Base-by-base conservation (phyloP, 139 green algal genomes). In the Yamagishiella unicocca region DNA sequence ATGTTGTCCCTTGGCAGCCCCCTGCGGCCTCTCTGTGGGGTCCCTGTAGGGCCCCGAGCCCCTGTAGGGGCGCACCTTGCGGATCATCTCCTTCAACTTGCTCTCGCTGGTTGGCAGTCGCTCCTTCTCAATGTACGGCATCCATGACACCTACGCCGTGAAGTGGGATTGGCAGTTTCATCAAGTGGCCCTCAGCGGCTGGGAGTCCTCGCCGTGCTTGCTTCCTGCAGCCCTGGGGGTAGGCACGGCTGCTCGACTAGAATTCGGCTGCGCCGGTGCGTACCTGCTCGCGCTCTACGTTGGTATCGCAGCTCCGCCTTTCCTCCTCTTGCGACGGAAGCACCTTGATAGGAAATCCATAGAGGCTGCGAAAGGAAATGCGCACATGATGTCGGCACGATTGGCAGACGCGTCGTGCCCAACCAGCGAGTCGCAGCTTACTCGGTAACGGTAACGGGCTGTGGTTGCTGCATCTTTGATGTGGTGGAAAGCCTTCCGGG, bases 1-100 rank as follows among this genome's bases (percentile, higher is more conserved):
- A n/a, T n/a, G n/a, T n/a, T n/a, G n/a, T n/a, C n/a, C n/a, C n/a
- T n/a, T n/a, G n/a, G n/a, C n/a, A n/a, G n/a, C n/a, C n/a, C n/a
- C n/a, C n/a, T n/a, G n/a, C n/a, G n/a, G n/a, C n/a, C n/a, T n/a
- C n/a, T n/a, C n/a, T n/a, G n/a, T n/a, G n/a, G n/a, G n/a, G n/a
- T n/a, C n/a, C n/a, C n/a, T n/a, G n/a, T n/a, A n/a, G n/a, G n/a
- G n/a, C n/a, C n/a, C n/a, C n/a, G n/a, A n/a, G n/a, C 89, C 94
- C 94, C 87, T 93, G 85, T 40, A 40, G 64, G 64, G 6, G 25
- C 38, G 24, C 19, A 92, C 91, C 87, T 90, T 90, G n/a, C 91
- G 87, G 27, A 94, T 84, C 82, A 94, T 87, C 33, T 93, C 89
- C 64, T 94, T 94, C 14, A 93, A 53, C 85, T 92, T 93, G 82